Evolutionary conservation across 2,329 filamentous ascomycete species (phyloP), one percentile per base, ranked within the genome.

Genomic region (Huntiella omanensis): DNA sequence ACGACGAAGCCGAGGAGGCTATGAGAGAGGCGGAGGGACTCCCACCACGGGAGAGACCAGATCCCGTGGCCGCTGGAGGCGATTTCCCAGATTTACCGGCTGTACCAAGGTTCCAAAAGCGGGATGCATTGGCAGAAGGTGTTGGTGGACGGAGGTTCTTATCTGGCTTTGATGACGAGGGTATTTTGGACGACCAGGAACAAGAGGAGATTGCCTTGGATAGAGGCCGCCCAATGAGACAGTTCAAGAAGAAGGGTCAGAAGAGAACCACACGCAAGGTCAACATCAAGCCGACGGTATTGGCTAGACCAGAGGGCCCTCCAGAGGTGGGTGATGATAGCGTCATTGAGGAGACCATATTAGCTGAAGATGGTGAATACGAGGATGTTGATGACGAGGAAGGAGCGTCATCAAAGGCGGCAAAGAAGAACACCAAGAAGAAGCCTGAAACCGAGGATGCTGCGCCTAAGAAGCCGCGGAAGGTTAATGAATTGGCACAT

Each of bases 161-260:
- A 0, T 71, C 73, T 35, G 75, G 70, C 0, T 81, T 80, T 42
- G 77, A 81, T 48, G 74, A 80, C 48, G 76, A 79, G 54, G 67
- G 55, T 5, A 54, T 66, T 49, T 71, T 73, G 54, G 75, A 79
- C 56, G 71, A 70, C 51, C 2, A 28, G 6, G 60, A 63, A 1
- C 63, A 62, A 3, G 69, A 72, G n/a, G 69, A 71, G 34, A 61
- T 65, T 0, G 56, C 58, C 3, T 73, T 65, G 45, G 65, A 64
- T n/a, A 63, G 75, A 54, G 75, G 75, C 1, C 66, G 71, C 51
- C 76, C 76, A 2, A 58, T 76, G 34, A 73, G 69, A 46, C 61
- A 73, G 1, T 88, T 72, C 66, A 88, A 87, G 68, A 91, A 91
- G 70, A 83, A 83, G 64, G 83, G 82, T 0, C 72, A 83, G 58